phyloP scores from a whole-genome alignment of 768 basidiomycete genomes.

The Lentinula detonsa region DNA sequence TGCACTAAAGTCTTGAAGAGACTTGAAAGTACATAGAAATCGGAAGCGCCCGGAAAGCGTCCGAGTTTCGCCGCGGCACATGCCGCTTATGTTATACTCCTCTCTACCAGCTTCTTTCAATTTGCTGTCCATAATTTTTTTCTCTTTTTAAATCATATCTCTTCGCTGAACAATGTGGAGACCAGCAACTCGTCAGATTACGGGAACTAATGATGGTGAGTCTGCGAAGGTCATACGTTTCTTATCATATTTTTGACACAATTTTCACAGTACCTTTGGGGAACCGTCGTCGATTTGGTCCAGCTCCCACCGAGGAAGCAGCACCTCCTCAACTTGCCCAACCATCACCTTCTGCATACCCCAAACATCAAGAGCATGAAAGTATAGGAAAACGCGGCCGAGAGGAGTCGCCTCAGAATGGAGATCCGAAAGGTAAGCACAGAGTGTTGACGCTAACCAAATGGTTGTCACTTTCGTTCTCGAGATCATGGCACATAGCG shows the following conservation, averaged over 20 bases:
- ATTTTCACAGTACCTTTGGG: conserved; percentile 66
- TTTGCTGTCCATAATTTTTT: background rate
- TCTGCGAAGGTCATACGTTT: conserved; percentile 10
- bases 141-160: conserved; percentile 16
- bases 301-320: conserved; percentile 74
- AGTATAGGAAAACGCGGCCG: conserved; percentile 54
- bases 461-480: conserved; percentile 14
- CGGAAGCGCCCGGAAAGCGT: background rate
- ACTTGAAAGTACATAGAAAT: too few species aligned
- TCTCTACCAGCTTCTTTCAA: background rate
- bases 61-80: background rate
- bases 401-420: conserved; percentile 58
- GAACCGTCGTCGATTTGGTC: conserved; percentile 86
- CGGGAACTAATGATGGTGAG: conserved; percentile 89
- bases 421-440: conserved; percentile 74
- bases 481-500: conserved; percentile 15
- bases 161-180: conserved; percentile 68
- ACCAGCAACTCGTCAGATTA: conserved; percentile 83
- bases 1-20: too few species aligned
- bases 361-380: conserved; percentile 55
- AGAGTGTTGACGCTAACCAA: conserved; percentile 27
- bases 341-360: conserved; percentile 82
- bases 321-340: conserved; percentile 83
- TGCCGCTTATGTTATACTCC: background rate
- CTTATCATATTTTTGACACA: conserved; percentile 7